phyloP scores from a whole-genome alignment of 2,329 filamentous ascomycete genomes.

The Taxawa tesnikishii region DNA sequence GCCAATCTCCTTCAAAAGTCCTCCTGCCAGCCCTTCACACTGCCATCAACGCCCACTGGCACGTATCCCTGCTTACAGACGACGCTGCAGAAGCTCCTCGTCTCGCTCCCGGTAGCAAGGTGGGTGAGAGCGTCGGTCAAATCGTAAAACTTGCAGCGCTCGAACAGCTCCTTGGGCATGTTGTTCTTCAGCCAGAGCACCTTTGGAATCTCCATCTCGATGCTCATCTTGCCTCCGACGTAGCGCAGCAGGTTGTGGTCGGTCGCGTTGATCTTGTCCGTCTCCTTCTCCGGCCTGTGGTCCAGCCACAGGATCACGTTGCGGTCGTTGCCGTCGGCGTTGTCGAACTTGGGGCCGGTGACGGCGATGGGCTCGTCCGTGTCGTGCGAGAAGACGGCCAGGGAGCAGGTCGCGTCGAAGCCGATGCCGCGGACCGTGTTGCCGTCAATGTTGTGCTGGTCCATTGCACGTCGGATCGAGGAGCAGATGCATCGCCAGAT shows the following conservation, averaged over 20 bases:
- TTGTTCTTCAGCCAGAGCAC: constrained; percentile 97
- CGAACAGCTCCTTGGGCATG: constrained; percentile 86
- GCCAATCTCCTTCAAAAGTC: constrained; percentile 85
- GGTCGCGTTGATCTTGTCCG: constrained; percentile 84
- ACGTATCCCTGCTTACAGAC: constrained; percentile 97
- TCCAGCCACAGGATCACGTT: constrained; percentile 98
- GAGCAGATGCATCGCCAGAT: constrained; percentile 94
- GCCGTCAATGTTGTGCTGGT: constrained; percentile 67
- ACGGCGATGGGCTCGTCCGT: constrained; percentile 87
- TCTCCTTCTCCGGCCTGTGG: constrained; percentile 83
- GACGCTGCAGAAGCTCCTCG: constrained; percentile 84
- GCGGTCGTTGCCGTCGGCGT: constrained; percentile 65
- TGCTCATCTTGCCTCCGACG: constrained; percentile 95
- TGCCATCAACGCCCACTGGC: constrained; percentile 92
- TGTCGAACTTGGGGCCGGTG: constrained; percentile 72
- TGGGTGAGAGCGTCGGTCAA: constrained; percentile 87
- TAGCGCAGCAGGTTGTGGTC: constrained; percentile 88
- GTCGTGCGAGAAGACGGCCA: constrained; percentile 79
- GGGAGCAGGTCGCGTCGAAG: constrained; percentile 97
- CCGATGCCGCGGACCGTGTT: constrained; percentile 76
- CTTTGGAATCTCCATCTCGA: constrained; percentile 99
- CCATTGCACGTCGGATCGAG: constrained; percentile 71
- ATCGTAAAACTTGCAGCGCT: constrained; percentile 94
- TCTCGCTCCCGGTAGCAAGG: constrained; percentile 84
- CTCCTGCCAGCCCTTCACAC: constrained; percentile 95